Evolutionary conservation across 192 early-diverging fungal genomes (phyloP).

Genomic region (Coemansia sp.): DNA sequence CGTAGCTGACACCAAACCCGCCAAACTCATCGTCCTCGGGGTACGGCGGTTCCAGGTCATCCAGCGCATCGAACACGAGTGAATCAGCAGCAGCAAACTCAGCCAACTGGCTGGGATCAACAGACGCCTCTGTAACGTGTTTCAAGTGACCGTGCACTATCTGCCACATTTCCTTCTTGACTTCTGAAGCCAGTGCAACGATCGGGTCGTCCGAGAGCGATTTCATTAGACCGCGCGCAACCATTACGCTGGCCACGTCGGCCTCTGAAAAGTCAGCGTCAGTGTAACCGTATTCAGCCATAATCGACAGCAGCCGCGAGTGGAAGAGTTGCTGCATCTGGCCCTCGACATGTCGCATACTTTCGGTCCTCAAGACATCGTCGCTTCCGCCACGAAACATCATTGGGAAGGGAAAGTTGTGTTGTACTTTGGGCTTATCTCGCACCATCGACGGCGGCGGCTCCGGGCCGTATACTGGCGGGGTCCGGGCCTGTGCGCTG

Average conservation of each 20-base stretch:
- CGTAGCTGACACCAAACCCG: not conserved
- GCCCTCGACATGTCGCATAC: constrained; percentile 29
- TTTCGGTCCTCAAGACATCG: constrained; percentile 18
- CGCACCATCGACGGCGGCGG: constrained; percentile 48
- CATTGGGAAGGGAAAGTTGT: constrained; percentile 20
- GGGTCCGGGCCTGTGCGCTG: not conserved
- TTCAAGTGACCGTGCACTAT: constrained; percentile 35
- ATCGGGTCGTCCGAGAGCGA: constrained; percentile 31
- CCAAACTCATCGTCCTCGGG: not conserved
- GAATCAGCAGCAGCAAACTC: constrained; percentile 28
- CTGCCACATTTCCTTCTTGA: constrained; percentile 35
- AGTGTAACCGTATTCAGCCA: constrained; percentile 38
- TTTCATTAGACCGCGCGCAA: constrained; percentile 29
- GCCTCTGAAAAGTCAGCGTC: constrained; percentile 20
- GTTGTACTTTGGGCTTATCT: constrained; percentile 7
- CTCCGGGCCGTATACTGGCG: constrained; percentile 43
- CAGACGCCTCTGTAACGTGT: constrained; percentile 21
- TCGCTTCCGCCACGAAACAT: constrained; percentile 12
- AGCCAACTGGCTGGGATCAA: constrained; percentile 23
- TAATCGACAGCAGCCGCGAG: constrained; percentile 30
- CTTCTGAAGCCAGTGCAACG: constrained; percentile 35
- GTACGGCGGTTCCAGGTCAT: constrained; percentile 17
- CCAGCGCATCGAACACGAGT: constrained; percentile 16
- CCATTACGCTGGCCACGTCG: constrained; percentile 36
- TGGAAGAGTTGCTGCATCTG: constrained; percentile 37